A percentile compares a stretch with the other conserved stretches of the same genome.
Evolutionary conservation across 2,329 filamentous ascomycete genomes (phyloP).

Genomic region (Claviceps humidiphila): DNA sequence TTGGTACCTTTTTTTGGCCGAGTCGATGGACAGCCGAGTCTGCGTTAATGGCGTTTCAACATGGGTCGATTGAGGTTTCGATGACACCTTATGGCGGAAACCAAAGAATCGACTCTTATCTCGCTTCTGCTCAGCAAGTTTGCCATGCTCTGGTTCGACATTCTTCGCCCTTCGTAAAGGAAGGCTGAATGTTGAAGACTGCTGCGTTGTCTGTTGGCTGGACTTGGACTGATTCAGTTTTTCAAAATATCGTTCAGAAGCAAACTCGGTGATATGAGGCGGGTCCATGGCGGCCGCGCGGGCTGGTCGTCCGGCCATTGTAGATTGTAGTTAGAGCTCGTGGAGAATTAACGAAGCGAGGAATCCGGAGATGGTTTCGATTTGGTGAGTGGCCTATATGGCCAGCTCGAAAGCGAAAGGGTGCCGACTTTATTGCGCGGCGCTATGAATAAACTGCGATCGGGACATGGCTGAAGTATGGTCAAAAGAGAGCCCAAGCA

Average conservation of each 20-base stretch:
- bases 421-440: conserved; percentile 20
- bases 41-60: conserved; percentile 5
- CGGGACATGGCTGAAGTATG: conserved; percentile 17
- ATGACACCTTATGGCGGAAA: conserved; percentile 25
- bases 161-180: conserved; percentile 31
- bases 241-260: conserved; percentile 49
- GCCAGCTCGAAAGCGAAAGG: conserved; percentile 16
- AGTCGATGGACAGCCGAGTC: conserved; percentile 13
- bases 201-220: conserved; percentile 27
- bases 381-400: conserved; percentile 12
- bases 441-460: conserved; percentile 8
- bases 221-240: conserved; percentile 45
- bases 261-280: conserved; percentile 52
- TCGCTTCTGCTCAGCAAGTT: conserved; percentile 22
- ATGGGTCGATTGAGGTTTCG: conserved; percentile 18
- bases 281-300: conserved; percentile 39
- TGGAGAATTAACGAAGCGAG: conserved; percentile 10
- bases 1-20: conserved; percentile 20
- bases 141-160: conserved; percentile 18
- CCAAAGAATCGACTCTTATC: conserved; percentile 30
- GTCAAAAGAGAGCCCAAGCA: not conserved
- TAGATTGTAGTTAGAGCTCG: conserved; percentile 5
- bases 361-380: conserved; percentile 4
- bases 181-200: conserved; percentile 35
- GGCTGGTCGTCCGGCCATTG: conserved; percentile 21